Evolutionary conservation across 495 filamentous ascomycete species (phyloP), one percentile per base, ranked within the genome.

Genomic region (Trichoderma virens): DNA sequence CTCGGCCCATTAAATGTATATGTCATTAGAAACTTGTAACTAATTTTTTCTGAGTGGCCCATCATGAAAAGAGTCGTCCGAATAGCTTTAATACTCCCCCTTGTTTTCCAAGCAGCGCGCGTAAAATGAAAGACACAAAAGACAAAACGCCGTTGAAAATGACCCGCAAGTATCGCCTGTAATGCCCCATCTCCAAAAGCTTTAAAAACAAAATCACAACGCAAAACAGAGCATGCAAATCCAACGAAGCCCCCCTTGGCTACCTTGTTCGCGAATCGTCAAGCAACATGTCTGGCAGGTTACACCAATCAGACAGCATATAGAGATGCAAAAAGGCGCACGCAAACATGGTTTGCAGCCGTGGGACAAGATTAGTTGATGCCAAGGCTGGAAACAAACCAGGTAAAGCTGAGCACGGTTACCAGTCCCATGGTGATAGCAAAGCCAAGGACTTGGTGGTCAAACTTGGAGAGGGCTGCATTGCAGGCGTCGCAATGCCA

Each of bases 321-420:
- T n/a, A n/a, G n/a, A n/a, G n/a, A n/a, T n/a, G n/a, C n/a, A n/a
- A n/a, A n/a, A n/a, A 45, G n/a, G 51, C 25, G 2, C 6, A 30
- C 2, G 27, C 27, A 0, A 30, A 31, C 3, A 3, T 25, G 11
- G 43, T 23, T 47, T 3, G 43, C 5, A 23, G 20, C 18, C 18
- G 9, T 56, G 51, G 23, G n/a, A 7, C 18, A 8, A 11, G 30
- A 60, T 63, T 27, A 66, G 43, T 70, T 54, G 88, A 64, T 74
- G 31, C 83, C 89, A 62, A 87, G 79, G 13, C 83, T 89, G 47
- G 83, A 82, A 51, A 91, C 87, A 68, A 97, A 97, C 89, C 91
- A 97, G 61, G 90, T 90, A 72, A 97, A 96, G 56, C 90, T 91
- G 31, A 89, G 66, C 14, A 96, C 77, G 8, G 92, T 96, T 56